A percentile compares a stretch with the other conserved stretches of the same genome.
Conservation (phyloP, 2,329 filamentous ascomycete genomes). For the Ophiostoma novo-ulmi region DNA sequence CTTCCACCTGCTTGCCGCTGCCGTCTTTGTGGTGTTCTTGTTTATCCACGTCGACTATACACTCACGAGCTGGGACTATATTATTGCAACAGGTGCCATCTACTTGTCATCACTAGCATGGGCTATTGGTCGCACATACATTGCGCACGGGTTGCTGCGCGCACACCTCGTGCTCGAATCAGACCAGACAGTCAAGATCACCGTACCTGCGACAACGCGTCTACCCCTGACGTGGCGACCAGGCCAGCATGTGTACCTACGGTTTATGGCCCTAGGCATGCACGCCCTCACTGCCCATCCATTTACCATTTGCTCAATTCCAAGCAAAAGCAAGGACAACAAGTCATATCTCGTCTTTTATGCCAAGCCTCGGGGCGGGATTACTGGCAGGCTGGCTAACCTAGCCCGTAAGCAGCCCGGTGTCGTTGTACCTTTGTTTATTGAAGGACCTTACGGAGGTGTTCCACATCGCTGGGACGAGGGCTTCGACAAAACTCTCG, state of each 20-base stretch:
- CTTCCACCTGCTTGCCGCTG: conserved; percentile 48
- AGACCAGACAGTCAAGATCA: neutral
- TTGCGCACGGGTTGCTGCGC: neutral
- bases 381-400: neutral
- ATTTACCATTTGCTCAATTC: neutral
- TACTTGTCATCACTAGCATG: conserved; percentile 39
- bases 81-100: conserved; percentile 51
- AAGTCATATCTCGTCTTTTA: neutral
- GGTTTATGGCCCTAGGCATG: neutral
- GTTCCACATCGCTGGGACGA: conserved; percentile 37
- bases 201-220: neutral
- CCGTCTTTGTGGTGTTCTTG: conserved; percentile 54
- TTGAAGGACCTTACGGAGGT: neutral
- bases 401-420: neutral
- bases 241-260: neutral
- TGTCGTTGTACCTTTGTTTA: neutral
- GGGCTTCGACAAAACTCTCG: conserved; percentile 40
- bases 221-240: neutral
- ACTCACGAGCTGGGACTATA: conserved; percentile 57
- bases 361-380: neutral
- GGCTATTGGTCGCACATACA: neutral
- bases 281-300: neutral
- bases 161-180: neutral
- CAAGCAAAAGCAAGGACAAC: neutral
- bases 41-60: conserved; percentile 56